Evolutionary conservation across 2,329 filamentous ascomycete genomes (phyloP).

Genomic region (Xylariaceae sp.): DNA sequence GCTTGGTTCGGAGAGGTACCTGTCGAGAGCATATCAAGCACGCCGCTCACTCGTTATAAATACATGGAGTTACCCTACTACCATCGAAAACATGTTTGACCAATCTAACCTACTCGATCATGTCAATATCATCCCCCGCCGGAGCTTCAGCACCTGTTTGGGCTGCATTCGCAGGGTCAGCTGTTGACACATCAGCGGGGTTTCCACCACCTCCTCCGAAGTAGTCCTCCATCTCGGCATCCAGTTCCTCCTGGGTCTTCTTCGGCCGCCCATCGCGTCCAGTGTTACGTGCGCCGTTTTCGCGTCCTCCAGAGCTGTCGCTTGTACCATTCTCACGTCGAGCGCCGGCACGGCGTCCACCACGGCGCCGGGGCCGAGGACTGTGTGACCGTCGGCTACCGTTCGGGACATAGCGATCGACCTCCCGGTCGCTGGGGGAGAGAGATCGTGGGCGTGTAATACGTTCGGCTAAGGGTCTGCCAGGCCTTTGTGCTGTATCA

Average conservation of each 20-base stretch:
- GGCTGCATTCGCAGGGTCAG: slow-evolving; percentile 17
- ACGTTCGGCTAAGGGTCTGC: slow-evolving; percentile 55
- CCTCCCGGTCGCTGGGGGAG: slow-evolving; percentile 57
- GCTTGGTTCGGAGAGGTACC: no score
- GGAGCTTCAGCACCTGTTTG: slow-evolving; percentile 13
- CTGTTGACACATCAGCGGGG: slow-evolving; percentile 32
- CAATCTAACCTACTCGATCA: slow-evolving; percentile 50
- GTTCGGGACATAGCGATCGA: slow-evolving; percentile 75
- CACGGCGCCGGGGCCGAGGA: slow-evolving; percentile 48
- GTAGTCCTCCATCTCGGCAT: slow-evolving; percentile 96
- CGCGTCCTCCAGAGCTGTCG: no score
- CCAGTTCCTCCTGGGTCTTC: slow-evolving; percentile 88
- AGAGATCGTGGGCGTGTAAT: slow-evolving; percentile 63
- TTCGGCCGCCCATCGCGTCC: slow-evolving; percentile 56
- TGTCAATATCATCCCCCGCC: slow-evolving; percentile 57
- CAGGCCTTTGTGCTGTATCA: slow-evolving; percentile 49
- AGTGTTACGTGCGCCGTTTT: slow-evolving; percentile 33
- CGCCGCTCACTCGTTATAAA: no score
- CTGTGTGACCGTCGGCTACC: slow-evolving; percentile 52
- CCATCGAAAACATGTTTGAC: background rate
- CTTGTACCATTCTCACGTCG: slow-evolving; percentile 41
- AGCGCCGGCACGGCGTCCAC: slow-evolving; percentile 38
- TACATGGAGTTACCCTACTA: no score
- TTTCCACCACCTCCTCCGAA: slow-evolving; percentile 50
- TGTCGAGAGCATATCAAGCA: no score